Percentiles rank a stretch among this genome's conserved stretches.
These are phyloP conservation scores for Asterochloris erici DNA, from an alignment of 139 green algal genomes.

Conservation along the genomic window DNA sequence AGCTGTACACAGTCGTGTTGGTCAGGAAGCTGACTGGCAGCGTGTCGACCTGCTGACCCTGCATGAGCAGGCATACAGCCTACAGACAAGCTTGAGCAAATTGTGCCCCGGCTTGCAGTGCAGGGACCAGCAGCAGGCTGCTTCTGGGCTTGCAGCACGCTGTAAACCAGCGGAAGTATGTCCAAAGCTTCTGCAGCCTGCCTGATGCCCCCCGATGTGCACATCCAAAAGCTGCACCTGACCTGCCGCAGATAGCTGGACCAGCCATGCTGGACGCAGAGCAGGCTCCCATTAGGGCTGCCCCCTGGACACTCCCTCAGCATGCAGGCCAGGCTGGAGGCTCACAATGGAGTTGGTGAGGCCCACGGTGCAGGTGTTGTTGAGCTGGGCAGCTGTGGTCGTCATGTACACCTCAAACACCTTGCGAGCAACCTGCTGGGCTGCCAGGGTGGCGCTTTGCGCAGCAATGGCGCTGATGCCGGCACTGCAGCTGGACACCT, in stretches of 20 bases:
- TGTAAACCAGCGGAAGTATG: no score
- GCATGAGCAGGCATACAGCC: background rate
- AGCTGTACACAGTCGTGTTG: constrained; percentile 47
- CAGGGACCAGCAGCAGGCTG: background rate
- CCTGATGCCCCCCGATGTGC: no score
- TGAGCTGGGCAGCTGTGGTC: background rate
- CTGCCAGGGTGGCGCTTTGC: constrained; percentile 34
- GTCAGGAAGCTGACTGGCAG: constrained; percentile 45
- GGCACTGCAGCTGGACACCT: constrained; percentile 50
- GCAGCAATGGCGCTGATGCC: constrained; percentile 46
- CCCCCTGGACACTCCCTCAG: no score
- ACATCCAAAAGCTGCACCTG: no score
- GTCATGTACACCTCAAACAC: constrained; percentile 26
- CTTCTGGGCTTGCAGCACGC: background rate
- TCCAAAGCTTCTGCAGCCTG: no score
- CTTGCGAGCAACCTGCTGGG: constrained; percentile 13
- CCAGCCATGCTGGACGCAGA: no score
- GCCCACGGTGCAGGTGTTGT: constrained; percentile 28
- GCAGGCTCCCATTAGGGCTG: no score
- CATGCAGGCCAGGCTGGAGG: background rate
- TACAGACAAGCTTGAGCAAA: background rate
- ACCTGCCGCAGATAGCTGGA: no score
- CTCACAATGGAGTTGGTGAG: constrained; percentile 21
- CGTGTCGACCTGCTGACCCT: constrained; percentile 38
- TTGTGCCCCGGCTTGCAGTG: background rate